Conservation (phyloP, 1,284 basidiomycete genomes). For the Naganishia albida region DNA sequence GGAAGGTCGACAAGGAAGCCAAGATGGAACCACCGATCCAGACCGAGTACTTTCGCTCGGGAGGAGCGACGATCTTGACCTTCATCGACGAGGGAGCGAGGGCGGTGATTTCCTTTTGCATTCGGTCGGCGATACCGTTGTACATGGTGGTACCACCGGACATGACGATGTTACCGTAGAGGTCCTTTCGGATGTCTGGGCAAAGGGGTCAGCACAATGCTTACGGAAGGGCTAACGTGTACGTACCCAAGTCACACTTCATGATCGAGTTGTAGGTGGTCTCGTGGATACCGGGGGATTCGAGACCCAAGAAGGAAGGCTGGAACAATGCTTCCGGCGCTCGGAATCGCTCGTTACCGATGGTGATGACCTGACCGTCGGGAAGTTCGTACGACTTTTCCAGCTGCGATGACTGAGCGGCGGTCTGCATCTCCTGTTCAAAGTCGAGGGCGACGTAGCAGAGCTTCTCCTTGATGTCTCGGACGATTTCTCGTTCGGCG, state of each 20-base stretch:
- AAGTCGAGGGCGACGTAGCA: slow-evolving; percentile 97
- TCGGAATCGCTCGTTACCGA: slow-evolving; percentile 96
- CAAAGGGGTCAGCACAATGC: slow-evolving; percentile 39
- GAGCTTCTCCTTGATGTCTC: slow-evolving; percentile 98
- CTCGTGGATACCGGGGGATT: slow-evolving; percentile 93
- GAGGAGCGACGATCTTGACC: slow-evolving; percentile 92
- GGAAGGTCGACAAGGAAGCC: slow-evolving; percentile 94
- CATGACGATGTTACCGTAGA: slow-evolving; percentile 91
- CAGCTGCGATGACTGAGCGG: slow-evolving; percentile 83
- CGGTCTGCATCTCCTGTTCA: slow-evolving; percentile 92
- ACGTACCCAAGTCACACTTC: slow-evolving; percentile 63
- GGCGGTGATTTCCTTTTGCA: slow-evolving; percentile 95
- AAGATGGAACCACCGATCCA: slow-evolving; percentile 99
- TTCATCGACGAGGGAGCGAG: slow-evolving; percentile 81
- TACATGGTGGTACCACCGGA: slow-evolving; percentile 98
- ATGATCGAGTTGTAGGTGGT: slow-evolving; percentile 87
- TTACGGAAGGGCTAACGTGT: slow-evolving; percentile 34
- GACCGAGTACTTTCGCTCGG: slow-evolving; percentile 88
- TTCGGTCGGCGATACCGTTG: slow-evolving; percentile 93
- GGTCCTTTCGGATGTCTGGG: slow-evolving; percentile 72
- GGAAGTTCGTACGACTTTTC: slow-evolving; percentile 97
- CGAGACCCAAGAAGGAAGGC: slow-evolving; percentile 88
- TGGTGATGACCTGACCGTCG: slow-evolving; percentile 94
- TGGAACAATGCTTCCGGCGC: slow-evolving; percentile 97
- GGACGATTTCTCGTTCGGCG: slow-evolving; percentile 92